Evolutionary conservation across 768 basidiomycete species (phyloP), one percentile per base, ranked within the genome.

Genomic region (Boletellus ananas): DNA sequence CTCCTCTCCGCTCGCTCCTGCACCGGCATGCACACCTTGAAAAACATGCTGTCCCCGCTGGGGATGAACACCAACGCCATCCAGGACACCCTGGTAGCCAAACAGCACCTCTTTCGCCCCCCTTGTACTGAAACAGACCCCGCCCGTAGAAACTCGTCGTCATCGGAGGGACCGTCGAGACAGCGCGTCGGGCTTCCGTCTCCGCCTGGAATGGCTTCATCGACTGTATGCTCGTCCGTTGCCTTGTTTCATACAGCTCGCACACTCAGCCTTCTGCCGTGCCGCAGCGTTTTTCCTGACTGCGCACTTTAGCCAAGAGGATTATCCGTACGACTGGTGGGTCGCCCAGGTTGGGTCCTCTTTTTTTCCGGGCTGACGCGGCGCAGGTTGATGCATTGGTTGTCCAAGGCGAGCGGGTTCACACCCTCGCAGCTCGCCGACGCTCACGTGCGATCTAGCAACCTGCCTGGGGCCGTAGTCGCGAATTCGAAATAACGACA

Each of bases 161-260:
- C 60, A 87, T 93, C 62, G 90, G 90, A 20, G 90, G 90, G 1
- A 91, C 90, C 0, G 85, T 92, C 18, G 90, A 92, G 65, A 91
- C 89, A 14, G 89, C 89, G 33, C 77, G 90, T 55, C 76, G 90
- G 39, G 85, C 80, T 16, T 90, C 88, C 11, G 74, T 87, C 25
- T 89, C 88, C 5, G 90, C 88, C 12, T 93, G 90, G 90, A 90
- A 87, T 66, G 87, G 88, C 34, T 92, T 93, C 62, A 79, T 93
- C 4, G 90, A 92, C 65, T 92, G 90, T 92, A 51, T 35, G 55
- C 23, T 36, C 25, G 0, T 13, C 23, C 23, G 38, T 21, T 51
- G 40, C 33, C 40, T 53, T 29, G 47, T 14, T 12, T 38, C 25
- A 4, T 23, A 23, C 3, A 29, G 10, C 43, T 7, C 13, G 25